Percentiles rank a stretch among this genome's conserved stretches.
Conservation (phyloP, 2,329 filamentous ascomycete genomes). For the Stachybotrys chartarum region DNA sequence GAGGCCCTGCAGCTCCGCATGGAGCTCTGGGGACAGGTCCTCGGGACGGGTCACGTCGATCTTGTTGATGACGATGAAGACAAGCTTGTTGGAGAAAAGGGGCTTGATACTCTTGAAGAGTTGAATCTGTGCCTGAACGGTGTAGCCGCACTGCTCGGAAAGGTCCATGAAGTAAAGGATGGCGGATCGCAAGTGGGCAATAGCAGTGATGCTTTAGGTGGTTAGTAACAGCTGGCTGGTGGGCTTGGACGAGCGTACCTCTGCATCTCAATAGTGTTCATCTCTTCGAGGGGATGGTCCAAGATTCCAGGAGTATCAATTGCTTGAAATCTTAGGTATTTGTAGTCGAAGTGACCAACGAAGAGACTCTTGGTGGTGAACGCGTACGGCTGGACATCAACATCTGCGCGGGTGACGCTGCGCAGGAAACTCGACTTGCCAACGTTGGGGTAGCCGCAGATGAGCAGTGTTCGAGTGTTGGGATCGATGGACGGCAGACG, state of each 20-base stretch:
- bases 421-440: conserved; percentile 95
- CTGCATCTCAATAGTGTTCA: conserved; percentile 99
- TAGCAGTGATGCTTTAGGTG: conserved; percentile 72
- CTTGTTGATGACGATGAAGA: conserved; percentile 97
- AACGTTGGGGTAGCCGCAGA: conserved; percentile 96
- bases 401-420: conserved; percentile 88
- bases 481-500: conserved; percentile 98
- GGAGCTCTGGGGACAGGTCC: conserved; percentile 72
- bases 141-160: conserved; percentile 94
- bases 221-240: background rate
- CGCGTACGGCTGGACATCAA: conserved; percentile 94
- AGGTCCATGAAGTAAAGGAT: conserved; percentile 98
- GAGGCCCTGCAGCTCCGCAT: conserved; percentile 70
- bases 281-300: conserved; percentile 95
- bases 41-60: conserved; percentile 87
- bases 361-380: conserved; percentile 98
- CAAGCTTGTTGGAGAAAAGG: conserved; percentile 93
- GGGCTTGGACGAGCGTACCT: conserved; percentile 11
- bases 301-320: conserved; percentile 99
- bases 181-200: conserved; percentile 90
- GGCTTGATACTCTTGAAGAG: conserved; percentile 97
- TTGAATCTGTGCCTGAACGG: conserved; percentile 84
- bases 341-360: conserved; percentile 96
- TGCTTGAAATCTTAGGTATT: conserved; percentile 56
- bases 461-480: conserved; percentile 90